Conservation (phyloP, 345 rosid species). For the Passiflora organensis region DNA sequence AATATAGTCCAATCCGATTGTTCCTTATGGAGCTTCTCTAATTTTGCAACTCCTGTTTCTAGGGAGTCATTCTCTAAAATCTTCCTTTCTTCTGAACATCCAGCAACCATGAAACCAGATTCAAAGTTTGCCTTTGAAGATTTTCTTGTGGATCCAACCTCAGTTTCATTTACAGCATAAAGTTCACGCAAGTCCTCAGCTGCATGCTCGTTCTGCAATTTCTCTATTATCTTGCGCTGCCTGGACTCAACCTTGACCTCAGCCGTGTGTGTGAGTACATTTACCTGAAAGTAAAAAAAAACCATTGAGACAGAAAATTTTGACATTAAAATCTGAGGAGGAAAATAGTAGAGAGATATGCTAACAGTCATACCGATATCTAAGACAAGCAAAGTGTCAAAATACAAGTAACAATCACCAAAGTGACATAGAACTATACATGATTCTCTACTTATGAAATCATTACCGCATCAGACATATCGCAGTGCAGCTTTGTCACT, state of each 20-base stretch:
- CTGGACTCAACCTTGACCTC: background rate
- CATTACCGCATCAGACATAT: conserved; percentile 6
- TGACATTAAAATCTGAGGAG: too few relatives aligned
- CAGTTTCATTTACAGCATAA: background rate
- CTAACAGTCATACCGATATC: too few relatives aligned
- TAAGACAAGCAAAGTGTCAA: too few relatives aligned
- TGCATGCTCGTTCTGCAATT: background rate
- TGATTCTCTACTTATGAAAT: background rate
- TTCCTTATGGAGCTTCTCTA: background rate
- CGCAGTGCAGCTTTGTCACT: conserved; percentile 10
- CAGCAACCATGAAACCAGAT: background rate
- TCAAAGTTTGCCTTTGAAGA: background rate
- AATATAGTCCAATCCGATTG: background rate
- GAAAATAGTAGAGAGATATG: too few relatives aligned
- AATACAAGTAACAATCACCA: too few relatives aligned
- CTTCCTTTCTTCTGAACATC: background rate
- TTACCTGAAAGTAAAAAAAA: background rate
- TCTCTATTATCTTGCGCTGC: background rate
- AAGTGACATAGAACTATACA: too few relatives aligned
- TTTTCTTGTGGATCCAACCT: background rate
- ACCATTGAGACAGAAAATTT: too few relatives aligned
- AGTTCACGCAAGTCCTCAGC: conserved; percentile 1
- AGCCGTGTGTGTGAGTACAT: background rate
- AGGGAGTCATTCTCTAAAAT: background rate
- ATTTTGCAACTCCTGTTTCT: background rate